Base-by-base conservation (phyloP, 306 rosid genomes). In the Begonia masoniana region DNA sequence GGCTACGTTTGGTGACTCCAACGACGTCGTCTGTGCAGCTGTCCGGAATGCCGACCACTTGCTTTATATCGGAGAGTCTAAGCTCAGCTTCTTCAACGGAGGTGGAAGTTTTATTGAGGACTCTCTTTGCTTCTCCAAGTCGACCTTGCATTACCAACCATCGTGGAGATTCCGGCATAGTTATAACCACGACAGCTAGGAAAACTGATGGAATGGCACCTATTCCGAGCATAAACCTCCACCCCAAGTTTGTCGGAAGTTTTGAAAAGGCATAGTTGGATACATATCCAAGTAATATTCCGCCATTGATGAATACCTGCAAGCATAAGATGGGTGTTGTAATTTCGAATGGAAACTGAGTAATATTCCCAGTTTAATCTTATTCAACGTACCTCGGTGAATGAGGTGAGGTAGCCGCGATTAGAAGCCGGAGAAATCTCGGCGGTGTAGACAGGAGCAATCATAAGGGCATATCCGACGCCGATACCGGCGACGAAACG, bases 401-500 rank as follows among this genome's bases (percentile, higher is more conserved):
- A 80, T 4, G 95, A 82, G 21, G 94, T 78, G 57, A 82, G 87
- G 66, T 83, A 85, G 43, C 97, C 95, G 8, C 95, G 97, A 10
- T 79, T 50, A 19, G 94, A 71, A 4, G n/a, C n/a, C n/a, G n/a
- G n/a, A n/a, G n/a, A n/a, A n/a, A n/a, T n/a, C n/a, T n/a, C n/a
- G n/a, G n/a, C n/a, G n/a, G n/a, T n/a, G n/a, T n/a, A n/a, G n/a
- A n/a, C n/a, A n/a, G n/a, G n/a, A n/a, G n/a, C n/a, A n/a, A n/a
- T n/a, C n/a, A n/a, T n/a, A n/a, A n/a, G n/a, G n/a, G n/a, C 95
- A 7, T 78, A 89, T 1, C 95, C 94, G 12, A 82, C 73, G 10
- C 91, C 95, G 6, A 89, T 2, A 10, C 95, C 95, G 12, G 95
- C 87, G 8, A 89, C 52, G 54, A 80, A 85, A 3, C 94, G 76